These are phyloP conservation scores for Carex littledalei DNA, from an alignment of 176 grass and related monocot genomes.

Conservation along the genomic window DNA sequence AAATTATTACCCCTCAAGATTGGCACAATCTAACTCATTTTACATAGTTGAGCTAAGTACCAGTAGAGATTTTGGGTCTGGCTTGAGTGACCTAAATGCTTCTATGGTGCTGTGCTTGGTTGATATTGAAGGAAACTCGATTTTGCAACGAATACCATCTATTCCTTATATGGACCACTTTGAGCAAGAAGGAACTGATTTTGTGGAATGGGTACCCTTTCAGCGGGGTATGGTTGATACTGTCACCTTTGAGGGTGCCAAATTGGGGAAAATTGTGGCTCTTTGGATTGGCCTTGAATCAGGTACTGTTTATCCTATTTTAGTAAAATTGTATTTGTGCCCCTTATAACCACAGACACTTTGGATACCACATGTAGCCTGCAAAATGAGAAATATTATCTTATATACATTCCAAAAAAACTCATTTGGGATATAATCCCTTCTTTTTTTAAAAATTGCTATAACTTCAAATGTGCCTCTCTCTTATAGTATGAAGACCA, in stretches of 20 bases:
- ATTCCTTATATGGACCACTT: slow-evolving; percentile 36
- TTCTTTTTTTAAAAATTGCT: neutral
- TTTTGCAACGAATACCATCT: slow-evolving; percentile 61
- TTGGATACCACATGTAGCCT: neutral
- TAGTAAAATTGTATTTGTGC: neutral
- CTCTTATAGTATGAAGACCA: neutral
- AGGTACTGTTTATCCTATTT: slow-evolving; percentile 38
- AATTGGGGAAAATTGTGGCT: slow-evolving; percentile 60
- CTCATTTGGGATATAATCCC: neutral
- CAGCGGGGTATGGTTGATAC: slow-evolving; percentile 60
- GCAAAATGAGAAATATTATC: neutral
- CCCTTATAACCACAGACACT: neutral
- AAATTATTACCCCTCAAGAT: slow-evolving; percentile 31
- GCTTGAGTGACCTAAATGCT: slow-evolving; percentile 55
- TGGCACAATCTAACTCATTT: slow-evolving; percentile 50
- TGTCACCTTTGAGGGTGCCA: slow-evolving; percentile 54
- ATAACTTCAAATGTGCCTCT: neutral
- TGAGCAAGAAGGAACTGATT: slow-evolving; percentile 17
- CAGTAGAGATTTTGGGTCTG: slow-evolving; percentile 69
- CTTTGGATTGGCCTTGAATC: slow-evolving; percentile 93
- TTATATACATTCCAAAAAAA: neutral
- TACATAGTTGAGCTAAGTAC: slow-evolving; percentile 71
- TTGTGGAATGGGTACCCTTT: slow-evolving; percentile 36
- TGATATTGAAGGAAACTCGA: slow-evolving; percentile 45
- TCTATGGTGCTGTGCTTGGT: slow-evolving; percentile 66